These are phyloP conservation scores for Ustilago lituana DNA, from an alignment of 1,284 basidiomycete species.

Conservation along the genomic window DNA sequence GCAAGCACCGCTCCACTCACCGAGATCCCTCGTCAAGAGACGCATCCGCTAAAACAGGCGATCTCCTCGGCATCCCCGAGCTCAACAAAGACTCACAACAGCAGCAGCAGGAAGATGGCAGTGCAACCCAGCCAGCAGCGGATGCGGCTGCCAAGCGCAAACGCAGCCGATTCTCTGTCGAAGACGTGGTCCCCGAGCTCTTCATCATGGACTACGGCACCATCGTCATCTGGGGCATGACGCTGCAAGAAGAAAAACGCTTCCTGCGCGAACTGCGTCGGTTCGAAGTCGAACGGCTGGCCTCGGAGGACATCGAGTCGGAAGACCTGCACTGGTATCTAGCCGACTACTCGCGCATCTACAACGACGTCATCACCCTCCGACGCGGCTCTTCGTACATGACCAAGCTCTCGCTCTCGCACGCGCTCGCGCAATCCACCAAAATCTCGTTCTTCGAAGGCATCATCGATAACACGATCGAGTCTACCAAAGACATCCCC, in stretches of 20 bases:
- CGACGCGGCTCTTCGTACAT: conserved; percentile 94
- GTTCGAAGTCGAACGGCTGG: conserved; percentile 87
- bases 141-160: conserved; percentile 20
- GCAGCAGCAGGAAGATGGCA: conserved; percentile 29
- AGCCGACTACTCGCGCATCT: conserved; percentile 88
- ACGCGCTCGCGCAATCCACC: conserved; percentile 93
- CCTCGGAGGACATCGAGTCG: conserved; percentile 74
- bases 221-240: conserved; percentile 97
- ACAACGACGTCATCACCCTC: conserved; percentile 96
- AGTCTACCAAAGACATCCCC: conserved; percentile 95
- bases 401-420: conserved; percentile 94
- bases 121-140: not conserved
- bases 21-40: not conserved
- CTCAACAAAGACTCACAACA: conserved; percentile 25
- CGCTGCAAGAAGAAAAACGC: conserved; percentile 85
- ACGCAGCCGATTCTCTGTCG: conserved; percentile 48
- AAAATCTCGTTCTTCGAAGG: conserved; percentile 83
- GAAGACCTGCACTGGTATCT: conserved; percentile 98
- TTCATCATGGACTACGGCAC: conserved; percentile 94
- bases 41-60: conserved; percentile 47
- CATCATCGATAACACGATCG: conserved; percentile 89
- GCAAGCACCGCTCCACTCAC: conserved; percentile 12
- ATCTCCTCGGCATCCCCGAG: conserved; percentile 64
- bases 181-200: conserved; percentile 59
- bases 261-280: conserved; percentile 84